Conservation (phyloP, 345 rosid species). For the Brassica carinata region DNA sequence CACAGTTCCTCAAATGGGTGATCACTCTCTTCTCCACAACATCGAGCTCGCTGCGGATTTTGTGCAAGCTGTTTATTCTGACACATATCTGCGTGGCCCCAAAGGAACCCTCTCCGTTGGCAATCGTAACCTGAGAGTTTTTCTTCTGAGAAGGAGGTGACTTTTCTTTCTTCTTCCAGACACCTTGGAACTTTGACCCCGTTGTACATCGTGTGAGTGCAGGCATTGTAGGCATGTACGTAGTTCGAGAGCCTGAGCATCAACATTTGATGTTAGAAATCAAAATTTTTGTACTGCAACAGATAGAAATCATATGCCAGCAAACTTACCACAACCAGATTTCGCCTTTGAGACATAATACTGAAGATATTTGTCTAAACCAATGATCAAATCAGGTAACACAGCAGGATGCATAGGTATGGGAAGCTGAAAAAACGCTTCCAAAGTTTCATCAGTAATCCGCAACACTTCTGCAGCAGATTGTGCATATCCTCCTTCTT, state of each 20-base stretch:
- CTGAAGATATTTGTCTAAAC: constrained; percentile 88
- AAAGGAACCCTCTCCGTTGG: constrained; percentile 65
- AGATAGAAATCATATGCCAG: constrained; percentile 1
- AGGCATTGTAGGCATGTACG: constrained; percentile 91
- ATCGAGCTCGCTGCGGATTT: constrained; percentile 72
- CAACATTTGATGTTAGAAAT: constrained; percentile 37
- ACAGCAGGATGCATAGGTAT: constrained; percentile 92
- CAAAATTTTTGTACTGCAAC: not conserved
- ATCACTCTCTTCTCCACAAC: constrained; percentile 79
- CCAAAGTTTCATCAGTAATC: constrained; percentile 80
- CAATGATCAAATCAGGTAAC: constrained; percentile 82
- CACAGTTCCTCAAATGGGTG: constrained; percentile 91
- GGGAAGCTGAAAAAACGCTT: constrained; percentile 90
- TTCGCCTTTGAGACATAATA: constrained; percentile 80
- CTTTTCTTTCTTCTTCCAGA: constrained; percentile 96
- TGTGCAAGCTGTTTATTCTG: constrained; percentile 81
- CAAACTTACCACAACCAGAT: constrained; percentile 86
- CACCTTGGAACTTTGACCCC: constrained; percentile 86
- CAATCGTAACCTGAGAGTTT: constrained; percentile 71
- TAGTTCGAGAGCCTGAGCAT: constrained; percentile 65
- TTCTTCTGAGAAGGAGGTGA: constrained; percentile 61
- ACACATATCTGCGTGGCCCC: constrained; percentile 76
- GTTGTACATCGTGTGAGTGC: constrained; percentile 82
- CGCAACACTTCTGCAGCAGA: constrained; percentile 83
- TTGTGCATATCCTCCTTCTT: constrained; percentile 77